Base-by-base conservation (phyloP, 2,329 filamentous ascomycete species). In the Talaromyces albobiverticillius region DNA sequence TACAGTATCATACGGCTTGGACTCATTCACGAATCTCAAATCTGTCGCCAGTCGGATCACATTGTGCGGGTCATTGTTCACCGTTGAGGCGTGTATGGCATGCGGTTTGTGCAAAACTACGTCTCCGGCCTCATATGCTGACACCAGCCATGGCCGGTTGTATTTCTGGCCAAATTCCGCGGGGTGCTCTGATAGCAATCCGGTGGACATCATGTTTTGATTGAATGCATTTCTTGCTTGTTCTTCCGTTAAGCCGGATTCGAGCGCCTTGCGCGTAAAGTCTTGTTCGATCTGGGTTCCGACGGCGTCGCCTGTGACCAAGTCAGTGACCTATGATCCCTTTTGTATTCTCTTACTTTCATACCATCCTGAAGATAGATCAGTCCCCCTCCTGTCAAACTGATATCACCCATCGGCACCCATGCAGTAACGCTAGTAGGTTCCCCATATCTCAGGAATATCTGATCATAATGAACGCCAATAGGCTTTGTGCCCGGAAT, bases 391-490 rank as follows among this genome's bases (percentile, higher is more conserved):
- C 82, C 82, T 43, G 79, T 75, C 4, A 83, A 51, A 18, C 73
- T 71, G 3, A 83, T 63, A 61, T 82, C 78, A 0, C 80, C 80
- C 58, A 83, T 80, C 0, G 81, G 78, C 0, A 83, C 76, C 81
- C 81, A 84, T 0, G 79, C 81, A 3, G 81, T 84, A 0, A 83
- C 67, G 26, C 73, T 76, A 0, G 79, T 81, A 1, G 78, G 75
- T 47, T 82, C 80, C 1, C 81, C 82, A 60, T 82, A 64, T 1
- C 80, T 65, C 46, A 84, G 64, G 60, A 83, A 84, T 20, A 79
- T 82, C 66, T 84, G 80, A 60, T 84, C 81, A 59, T 84, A 84
- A 57, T 84, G 82, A 3, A 84, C 81, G 0, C 81, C 81, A 56
- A 83, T 83, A 0, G 81, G 79, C 58, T 80, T 79, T 46, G 79